Base-by-base conservation (phyloP, 148 eudicot species). In the Rhododendron simsii region DNA sequence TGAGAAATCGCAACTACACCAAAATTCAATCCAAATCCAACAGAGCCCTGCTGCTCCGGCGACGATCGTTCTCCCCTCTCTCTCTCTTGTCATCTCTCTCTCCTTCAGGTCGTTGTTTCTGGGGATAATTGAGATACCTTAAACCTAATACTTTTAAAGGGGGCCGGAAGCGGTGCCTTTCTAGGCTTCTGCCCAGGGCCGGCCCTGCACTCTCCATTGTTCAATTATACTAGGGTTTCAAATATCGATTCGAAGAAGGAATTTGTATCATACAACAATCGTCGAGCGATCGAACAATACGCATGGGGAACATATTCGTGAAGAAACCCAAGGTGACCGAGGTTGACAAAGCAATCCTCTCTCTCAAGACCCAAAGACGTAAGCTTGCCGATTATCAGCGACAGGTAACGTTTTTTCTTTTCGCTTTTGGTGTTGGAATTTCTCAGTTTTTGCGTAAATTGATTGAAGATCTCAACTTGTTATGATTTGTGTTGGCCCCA, bases 241-340 rank as follows among this genome's bases (percentile, higher is more conserved):
- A 26, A 2, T 11, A 11, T 11, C 33, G 74, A 67, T 67, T 67
- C 11, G 12, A 63, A 63, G 3, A 23, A 63, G 69, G 28, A 63
- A 63, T 63, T 63, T 28, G 74, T 2, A 9, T 8, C 74, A 3
- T 67, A 67, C 14, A 26, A 67, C 28, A 26, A n/a, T 67, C 74
- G 33, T 67, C 15, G 35, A 26, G 30, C 12, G 76, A 15, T 71
- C 39, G 41, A 71, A 61, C 33, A 57, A 33, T 41, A 83, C 28
- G 81, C 28, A 97, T 97, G 99, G 99, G 99, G 37, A 97, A 95
- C 85, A 83, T 97, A 48, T 97, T 97, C 65, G 98, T 92, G 89
- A 97, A 93, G 88, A 97, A 95, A 84, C 98, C 99, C 65, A 97
- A 95, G 90, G 93, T 97, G 59, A 97, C 99, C 41, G 99, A 97